Conservation (phyloP, 2,329 filamentous ascomycete genomes). For the Septoria petroselini region DNA sequence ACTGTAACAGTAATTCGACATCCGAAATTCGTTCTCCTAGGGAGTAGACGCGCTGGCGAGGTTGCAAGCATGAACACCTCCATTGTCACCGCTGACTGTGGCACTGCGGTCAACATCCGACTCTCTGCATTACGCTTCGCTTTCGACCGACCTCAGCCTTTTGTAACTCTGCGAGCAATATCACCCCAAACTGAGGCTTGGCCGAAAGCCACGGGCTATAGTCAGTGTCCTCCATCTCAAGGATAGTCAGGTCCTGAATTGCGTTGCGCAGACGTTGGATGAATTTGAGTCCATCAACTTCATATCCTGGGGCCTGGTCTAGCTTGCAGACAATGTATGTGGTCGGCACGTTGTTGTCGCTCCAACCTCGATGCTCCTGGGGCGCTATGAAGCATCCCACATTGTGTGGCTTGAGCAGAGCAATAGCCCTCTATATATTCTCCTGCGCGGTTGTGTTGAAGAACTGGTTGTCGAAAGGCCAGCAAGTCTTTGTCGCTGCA, state of each 20-base stretch:
- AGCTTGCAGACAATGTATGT: conserved; percentile 19
- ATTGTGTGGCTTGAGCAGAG: no score
- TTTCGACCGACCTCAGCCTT: conserved; percentile 28
- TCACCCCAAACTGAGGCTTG: conserved; percentile 57
- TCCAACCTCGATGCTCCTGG: conserved; percentile 17
- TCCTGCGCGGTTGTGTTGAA: conserved; percentile 9
- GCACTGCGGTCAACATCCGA: no score
- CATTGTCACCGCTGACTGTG: no score
- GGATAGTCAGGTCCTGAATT: conserved; percentile 7
- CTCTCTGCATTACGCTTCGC: no score
- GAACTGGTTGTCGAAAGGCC: conserved; percentile 2
- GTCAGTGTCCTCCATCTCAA: conserved; percentile 11
- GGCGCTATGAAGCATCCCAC: background rate
- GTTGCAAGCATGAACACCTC: no score
- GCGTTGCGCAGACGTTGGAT: conserved; percentile 11
- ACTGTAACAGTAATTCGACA: conserved; percentile 35
- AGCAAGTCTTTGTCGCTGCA: no score
- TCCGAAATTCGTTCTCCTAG: no score
- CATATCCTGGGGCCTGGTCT: conserved; percentile 14
- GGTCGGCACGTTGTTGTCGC: conserved; percentile 17
- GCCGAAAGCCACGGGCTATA: conserved; percentile 13
- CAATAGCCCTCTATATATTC: conserved; percentile 10
- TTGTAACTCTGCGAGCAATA: conserved; percentile 68
- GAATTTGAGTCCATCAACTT: conserved; percentile 11
- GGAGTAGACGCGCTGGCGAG: no score